Base-by-base conservation (phyloP, 2,329 filamentous ascomycete species). In the Ceratocystis cacaofunesta region DNA sequence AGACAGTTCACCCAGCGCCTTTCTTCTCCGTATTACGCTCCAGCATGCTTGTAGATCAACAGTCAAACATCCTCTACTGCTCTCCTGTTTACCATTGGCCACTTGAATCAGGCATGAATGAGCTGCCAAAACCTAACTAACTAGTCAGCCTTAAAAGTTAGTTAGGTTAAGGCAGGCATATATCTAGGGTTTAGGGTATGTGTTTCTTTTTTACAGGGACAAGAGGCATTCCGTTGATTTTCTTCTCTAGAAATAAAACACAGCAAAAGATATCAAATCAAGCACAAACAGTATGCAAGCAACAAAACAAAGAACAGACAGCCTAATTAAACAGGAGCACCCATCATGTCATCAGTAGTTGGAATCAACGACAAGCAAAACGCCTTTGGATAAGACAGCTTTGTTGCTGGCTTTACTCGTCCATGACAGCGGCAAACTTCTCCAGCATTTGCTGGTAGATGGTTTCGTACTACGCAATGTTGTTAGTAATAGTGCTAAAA, bases 341-440 rank as follows among this genome's bases (percentile, higher is more conserved):
- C 36, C 52, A 57, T 30, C 22, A 57, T 41, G 36, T 32, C 52
- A 57, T 30, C 52, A 60, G 44, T 25, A 30, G 36, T 41, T 41
- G 36, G 36, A 57, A 62, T 15, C 2, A 52, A 55, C 22, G 58
- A 61, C 48, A 66, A 48, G 22, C 44, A n/a, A 48, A 48, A 15
- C 36, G 36, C 36, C 36, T 12, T 12, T 41, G 36, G 10, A 41
- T 15, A 41, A 41, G 36, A 41, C 36, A 12, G 36, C 36, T 41
- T 41, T 12, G 36, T 41, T 41, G 44, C 44, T 22, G 22, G 50
- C 50, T 65, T 76, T 91, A 99, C 83, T 97, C 92, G 77, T 99
- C 94, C 75, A 90, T 85, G 68, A 99, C 92, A 48, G 91, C 87
- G 62, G 94, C 94, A 78, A 99, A 99, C 80, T 96, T 96, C 79